A percentile compares a stretch with the other conserved stretches of the same genome.
Conservation (phyloP, 176 grass and related monocot species). For the Carex pumila region DNA sequence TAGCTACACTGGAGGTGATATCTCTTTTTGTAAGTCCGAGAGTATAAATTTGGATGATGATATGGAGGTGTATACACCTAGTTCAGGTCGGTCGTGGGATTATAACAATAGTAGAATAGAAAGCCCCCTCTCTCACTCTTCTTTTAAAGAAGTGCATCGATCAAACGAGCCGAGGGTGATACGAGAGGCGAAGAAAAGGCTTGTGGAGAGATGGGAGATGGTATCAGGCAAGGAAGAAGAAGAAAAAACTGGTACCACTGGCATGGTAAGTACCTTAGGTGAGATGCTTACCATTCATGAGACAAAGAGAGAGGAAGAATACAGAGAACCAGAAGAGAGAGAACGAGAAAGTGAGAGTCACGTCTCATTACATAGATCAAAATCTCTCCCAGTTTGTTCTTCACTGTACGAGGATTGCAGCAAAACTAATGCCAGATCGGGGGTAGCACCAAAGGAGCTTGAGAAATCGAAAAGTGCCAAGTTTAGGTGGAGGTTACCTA, state of each 20-base stretch:
- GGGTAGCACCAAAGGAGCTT: constrained; percentile 23
- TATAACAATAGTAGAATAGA: constrained; percentile 44
- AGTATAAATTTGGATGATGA: constrained; percentile 60
- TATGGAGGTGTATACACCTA: constrained; percentile 57
- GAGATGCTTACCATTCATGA: constrained; percentile 81
- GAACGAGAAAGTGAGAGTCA: constrained; percentile 32
- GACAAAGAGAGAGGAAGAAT: constrained; percentile 42
- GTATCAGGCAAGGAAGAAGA: constrained; percentile 58
- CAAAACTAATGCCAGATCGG: constrained; percentile 19
- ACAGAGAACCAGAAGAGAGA: constrained; percentile 13
- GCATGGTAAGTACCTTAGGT: constrained; percentile 59
- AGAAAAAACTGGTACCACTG: constrained; percentile 34
- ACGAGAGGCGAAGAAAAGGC: constrained; percentile 73
- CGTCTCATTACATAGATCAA: constrained; percentile 53
- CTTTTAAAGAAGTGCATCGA: constrained; percentile 46
- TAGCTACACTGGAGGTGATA: constrained; percentile 32
- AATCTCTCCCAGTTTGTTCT: constrained; percentile 51
- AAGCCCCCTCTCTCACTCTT: constrained; percentile 65
- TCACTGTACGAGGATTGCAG: constrained; percentile 27
- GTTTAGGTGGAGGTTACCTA: constrained; percentile 73
- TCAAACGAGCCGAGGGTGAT: constrained; percentile 52
- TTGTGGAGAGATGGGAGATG: constrained; percentile 78
- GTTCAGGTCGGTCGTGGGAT: constrained; percentile 71
- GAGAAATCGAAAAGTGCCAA: constrained; percentile 49
- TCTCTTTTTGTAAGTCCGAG: constrained; percentile 61